Evolutionary conservation across 805 yeast genomes (phyloP), one percentile per base, ranked within the genome.

Genomic region (Kluyveromyces lactis): DNA sequence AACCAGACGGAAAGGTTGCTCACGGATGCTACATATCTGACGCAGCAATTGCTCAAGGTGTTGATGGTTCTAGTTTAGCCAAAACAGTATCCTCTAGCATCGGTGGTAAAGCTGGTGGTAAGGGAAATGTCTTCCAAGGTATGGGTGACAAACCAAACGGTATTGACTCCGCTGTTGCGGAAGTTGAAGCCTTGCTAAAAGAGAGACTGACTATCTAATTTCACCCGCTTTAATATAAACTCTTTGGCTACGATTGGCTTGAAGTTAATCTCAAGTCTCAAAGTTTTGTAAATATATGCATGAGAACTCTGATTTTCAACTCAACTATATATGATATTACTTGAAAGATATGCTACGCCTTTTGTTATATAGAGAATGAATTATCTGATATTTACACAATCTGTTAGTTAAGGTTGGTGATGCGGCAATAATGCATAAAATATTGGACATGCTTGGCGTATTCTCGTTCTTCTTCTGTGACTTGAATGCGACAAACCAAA

Each of bases 31-130:
- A 79, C 66, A 71, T 92, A 37, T 76, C 90, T 2, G 79, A 83
- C 46, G 78, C 64, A 31, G 84, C 87, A 29, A 66, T 81, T 48
- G 69, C 69, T 33, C 73, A 78, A 57, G 87, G 87, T 50, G 70
- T 86, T 16, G 73, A 81, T 47, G 89, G 94, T 39, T 72, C 80
- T 42, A 87, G 76, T 21, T 72, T 87, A 50, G 94, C 94, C 24
- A 64, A 71, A 39, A 66, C 73, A 41, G 97, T 84, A 32, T 69
- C 89, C 33, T 64, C 68, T 27, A 68, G 71, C 52, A 77, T 92
- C 51, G 99, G 98, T 49, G 99, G 99, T 64, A 86, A 83, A 63
- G 94, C 95, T 42, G 99, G 99, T 67, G 99, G 99, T 63, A 92
- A 86, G 67, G 97, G 96, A 47, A 85, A 86, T 49, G 79, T 89